These are phyloP conservation scores for Phytophthora cactorum DNA, from an alignment of 352 stramenopile genomes.

Conservation along the genomic window DNA sequence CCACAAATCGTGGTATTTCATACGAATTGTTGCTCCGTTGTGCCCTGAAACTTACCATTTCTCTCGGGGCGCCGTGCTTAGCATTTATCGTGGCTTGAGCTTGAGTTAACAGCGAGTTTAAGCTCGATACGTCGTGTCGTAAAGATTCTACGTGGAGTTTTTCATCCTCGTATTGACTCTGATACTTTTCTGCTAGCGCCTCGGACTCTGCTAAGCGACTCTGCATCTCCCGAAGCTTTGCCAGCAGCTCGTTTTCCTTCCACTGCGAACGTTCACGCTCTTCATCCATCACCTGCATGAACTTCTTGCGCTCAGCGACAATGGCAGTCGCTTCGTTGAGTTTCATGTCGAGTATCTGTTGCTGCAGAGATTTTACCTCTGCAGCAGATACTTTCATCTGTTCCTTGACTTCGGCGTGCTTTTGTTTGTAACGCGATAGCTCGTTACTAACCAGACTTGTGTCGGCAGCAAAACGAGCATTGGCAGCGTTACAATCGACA, in stretches of 20 bases:
- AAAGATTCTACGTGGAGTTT: slow-evolving; percentile 72
- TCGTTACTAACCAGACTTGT: slow-evolving; percentile 29
- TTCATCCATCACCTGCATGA: slow-evolving; percentile 57
- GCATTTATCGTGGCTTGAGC: slow-evolving; percentile 57
- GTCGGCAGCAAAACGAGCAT: slow-evolving; percentile 35
- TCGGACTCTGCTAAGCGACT: slow-evolving; percentile 60
- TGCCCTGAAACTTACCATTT: slow-evolving; percentile 14
- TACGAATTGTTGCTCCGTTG: slow-evolving; percentile 12
- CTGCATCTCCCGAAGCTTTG: slow-evolving; percentile 54
- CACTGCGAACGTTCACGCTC: slow-evolving; percentile 57
- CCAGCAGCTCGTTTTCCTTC: slow-evolving; percentile 66
- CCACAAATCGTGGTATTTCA: neutral
- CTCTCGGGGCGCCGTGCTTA: slow-evolving; percentile 34
- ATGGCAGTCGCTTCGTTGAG: slow-evolving; percentile 60
- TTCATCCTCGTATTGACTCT: slow-evolving; percentile 81
- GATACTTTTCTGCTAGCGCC: slow-evolving; percentile 58
- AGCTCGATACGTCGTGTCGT: slow-evolving; percentile 65
- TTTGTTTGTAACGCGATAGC: slow-evolving; percentile 25
- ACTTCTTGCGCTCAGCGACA: slow-evolving; percentile 56
- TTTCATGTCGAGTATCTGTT: slow-evolving; percentile 64
- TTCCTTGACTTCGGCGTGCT: slow-evolving; percentile 28
- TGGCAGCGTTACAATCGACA: slow-evolving; percentile 11
- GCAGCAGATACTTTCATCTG: slow-evolving; percentile 33
- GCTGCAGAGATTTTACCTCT: slow-evolving; percentile 48
- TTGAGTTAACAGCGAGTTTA: slow-evolving; percentile 71